Conservation (phyloP, 108 stramenopile species). For the Stephanodiscus triporus region DNA sequence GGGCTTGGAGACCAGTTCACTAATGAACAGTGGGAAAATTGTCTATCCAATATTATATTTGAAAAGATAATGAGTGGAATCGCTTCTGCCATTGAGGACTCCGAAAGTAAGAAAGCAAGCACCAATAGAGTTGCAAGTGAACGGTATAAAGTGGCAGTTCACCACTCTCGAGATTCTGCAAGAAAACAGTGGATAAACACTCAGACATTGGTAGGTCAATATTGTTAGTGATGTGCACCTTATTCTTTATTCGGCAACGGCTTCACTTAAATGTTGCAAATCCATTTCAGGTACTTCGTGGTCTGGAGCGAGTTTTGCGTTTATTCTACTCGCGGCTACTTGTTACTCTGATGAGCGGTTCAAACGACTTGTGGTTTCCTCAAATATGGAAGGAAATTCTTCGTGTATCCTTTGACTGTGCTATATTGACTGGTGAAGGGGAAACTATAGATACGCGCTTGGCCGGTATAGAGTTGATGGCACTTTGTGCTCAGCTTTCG, state of each 20-base stretch:
- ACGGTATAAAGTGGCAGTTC: conserved; percentile 80
- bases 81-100: conserved; percentile 27
- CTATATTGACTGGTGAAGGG: conserved; percentile 57
- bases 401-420: conserved; percentile 58
- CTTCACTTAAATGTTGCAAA: not conserved
- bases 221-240: not conserved
- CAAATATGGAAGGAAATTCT: conserved; percentile 77
- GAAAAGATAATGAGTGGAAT: conserved; percentile 50
- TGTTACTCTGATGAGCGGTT: conserved; percentile 23
- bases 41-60: conserved; percentile 74
- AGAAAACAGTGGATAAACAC: conserved; percentile 88
- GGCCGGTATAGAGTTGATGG: conserved; percentile 75
- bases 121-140: conserved; percentile 2
- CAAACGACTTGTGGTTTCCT: conserved; percentile 66
- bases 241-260: not conserved
- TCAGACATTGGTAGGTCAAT: conserved; percentile 54
- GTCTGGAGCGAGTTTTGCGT: conserved; percentile 78
- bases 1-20: conserved; percentile 79
- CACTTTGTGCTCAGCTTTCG: conserved; percentile 69
- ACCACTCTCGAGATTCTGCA: conserved; percentile 82
- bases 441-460: conserved; percentile 77
- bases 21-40: conserved; percentile 77
- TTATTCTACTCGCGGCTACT: conserved; percentile 70
- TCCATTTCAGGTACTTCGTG: conserved; percentile 53
- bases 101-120: conserved; percentile 1